Conservation (phyloP, 805 yeast genomes). For the Metschnikowia gelsemii region DNA sequence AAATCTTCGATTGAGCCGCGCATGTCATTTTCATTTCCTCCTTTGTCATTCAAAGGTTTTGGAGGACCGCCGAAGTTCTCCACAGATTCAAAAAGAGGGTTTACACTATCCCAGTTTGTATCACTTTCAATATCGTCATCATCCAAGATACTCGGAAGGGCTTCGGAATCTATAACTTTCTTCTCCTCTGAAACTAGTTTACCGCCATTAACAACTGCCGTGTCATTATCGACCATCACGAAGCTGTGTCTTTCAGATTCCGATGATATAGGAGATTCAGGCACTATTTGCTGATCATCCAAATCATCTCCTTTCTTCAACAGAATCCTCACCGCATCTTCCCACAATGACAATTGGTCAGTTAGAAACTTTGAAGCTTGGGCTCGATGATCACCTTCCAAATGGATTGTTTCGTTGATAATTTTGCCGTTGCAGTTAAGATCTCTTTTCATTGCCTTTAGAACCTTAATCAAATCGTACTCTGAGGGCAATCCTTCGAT, state of each 20-base stretch:
- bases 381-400: neutral
- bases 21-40: slow-evolving; percentile 1
- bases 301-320: too few relatives aligned
- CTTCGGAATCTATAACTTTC: slow-evolving; percentile 1
- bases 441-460: too few relatives aligned
- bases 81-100: slow-evolving; percentile 16
- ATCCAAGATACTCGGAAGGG: slow-evolving; percentile 4
- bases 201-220: slow-evolving; percentile 9
- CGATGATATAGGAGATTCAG: slow-evolving; percentile 1
- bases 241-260: slow-evolving; percentile 12
- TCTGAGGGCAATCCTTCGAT: too few relatives aligned
- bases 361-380: too few relatives aligned
- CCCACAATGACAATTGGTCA: too few relatives aligned
- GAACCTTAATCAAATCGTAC: too few relatives aligned
- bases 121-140: slow-evolving; percentile 35
- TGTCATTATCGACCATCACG: slow-evolving; percentile 6
- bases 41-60: slow-evolving; percentile 1
- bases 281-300: neutral
- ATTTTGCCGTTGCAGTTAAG: too few relatives aligned
- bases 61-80: slow-evolving; percentile 12
- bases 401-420: neutral
- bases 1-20: neutral
- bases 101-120: slow-evolving; percentile 19
- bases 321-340: too few relatives aligned
- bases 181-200: slow-evolving; percentile 10